phyloP scores from a whole-genome alignment of 129 eudicot genomes.

The Smallanthus sonchifolius region DNA sequence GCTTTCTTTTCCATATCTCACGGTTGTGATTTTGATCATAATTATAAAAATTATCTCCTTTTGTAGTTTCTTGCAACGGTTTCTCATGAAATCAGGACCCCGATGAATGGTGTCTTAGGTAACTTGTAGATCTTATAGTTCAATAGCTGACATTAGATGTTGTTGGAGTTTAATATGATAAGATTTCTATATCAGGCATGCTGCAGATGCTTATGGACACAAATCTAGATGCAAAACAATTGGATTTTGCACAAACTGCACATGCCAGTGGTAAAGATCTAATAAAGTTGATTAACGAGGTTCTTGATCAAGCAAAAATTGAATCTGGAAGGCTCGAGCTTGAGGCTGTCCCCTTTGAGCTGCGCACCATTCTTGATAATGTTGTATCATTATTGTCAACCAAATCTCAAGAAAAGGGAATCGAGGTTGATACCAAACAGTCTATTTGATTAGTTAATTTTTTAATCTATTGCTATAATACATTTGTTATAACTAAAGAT shows the following conservation, averaged over 20 bases:
- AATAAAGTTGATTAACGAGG: conserved; percentile 70
- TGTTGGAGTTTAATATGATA: not conserved
- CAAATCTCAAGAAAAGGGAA: conserved; percentile 68
- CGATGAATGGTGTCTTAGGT: conserved; percentile 97
- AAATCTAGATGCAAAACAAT: conserved; percentile 55
- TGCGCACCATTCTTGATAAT: conserved; percentile 72
- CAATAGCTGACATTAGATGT: not conserved
- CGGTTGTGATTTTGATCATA: conserved; percentile 3
- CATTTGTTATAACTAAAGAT: conserved; percentile 2
- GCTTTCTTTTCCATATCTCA: not conserved
- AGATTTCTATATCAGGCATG: conserved; percentile 56
- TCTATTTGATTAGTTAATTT: not conserved
- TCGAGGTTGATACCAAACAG: conserved; percentile 50
- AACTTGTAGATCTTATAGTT: conserved; percentile 14
- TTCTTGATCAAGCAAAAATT: conserved; percentile 93
- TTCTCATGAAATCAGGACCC: conserved; percentile 97
- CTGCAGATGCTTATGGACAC: conserved; percentile 97
- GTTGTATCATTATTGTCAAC: conserved; percentile 64
- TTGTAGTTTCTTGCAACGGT: conserved; percentile 90
- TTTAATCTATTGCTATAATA: not conserved
- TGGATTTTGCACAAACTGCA: conserved; percentile 83
- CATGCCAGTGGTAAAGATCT: conserved; percentile 86
- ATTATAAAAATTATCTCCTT: conserved; percentile 9
- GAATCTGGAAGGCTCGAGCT: conserved; percentile 94
- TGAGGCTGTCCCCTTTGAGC: conserved; percentile 82